Evolutionary conservation across 169 alveolate species (phyloP).

Genomic region (Plasmodium ovale): DNA sequence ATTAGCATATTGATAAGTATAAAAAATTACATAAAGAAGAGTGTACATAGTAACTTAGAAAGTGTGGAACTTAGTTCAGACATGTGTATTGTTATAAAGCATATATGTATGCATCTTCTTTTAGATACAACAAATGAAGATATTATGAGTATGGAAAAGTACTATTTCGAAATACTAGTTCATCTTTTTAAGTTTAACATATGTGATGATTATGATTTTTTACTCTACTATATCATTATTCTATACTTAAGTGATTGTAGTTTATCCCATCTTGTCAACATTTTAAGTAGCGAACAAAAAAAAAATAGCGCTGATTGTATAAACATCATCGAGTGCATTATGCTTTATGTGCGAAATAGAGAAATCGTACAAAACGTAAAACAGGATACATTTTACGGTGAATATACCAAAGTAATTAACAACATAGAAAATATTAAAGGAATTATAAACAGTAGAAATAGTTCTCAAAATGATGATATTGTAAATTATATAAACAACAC

Average conservation of each 20-base stretch:
- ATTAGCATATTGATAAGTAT: constrained; percentile 47
- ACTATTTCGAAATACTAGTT: constrained; percentile 25
- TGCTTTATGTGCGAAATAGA: constrained; percentile 39
- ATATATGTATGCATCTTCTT: constrained; percentile 54
- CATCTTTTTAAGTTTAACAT: constrained; percentile 35
- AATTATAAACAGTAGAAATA: constrained; percentile 20
- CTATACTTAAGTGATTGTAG: constrained; percentile 23
- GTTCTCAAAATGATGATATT: constrained; percentile 44
- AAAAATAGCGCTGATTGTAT: constrained; percentile 18
- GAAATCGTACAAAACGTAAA: constrained; percentile 8
- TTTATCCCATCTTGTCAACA: neutral
- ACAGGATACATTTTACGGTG: constrained; percentile 15
- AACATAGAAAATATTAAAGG: constrained; percentile 22
- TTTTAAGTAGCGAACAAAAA: constrained; percentile 33
- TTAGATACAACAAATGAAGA: constrained; percentile 55
- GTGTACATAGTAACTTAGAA: constrained; percentile 61
- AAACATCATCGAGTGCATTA: constrained; percentile 26
- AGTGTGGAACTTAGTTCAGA: constrained; percentile 27
- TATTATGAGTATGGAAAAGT: constrained; percentile 16
- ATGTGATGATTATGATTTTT: constrained; percentile 62
- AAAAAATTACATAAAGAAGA: constrained; percentile 56
- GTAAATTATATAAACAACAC: constrained; percentile 41
- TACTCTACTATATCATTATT: constrained; percentile 21
- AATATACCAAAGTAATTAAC: constrained; percentile 5
- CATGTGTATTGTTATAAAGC: constrained; percentile 41